Percentiles rank a stretch among this genome's conserved stretches.
These are phyloP conservation scores for Kuraishia capsulata DNA, from an alignment of 805 yeast genomes.

Conservation along the genomic window DNA sequence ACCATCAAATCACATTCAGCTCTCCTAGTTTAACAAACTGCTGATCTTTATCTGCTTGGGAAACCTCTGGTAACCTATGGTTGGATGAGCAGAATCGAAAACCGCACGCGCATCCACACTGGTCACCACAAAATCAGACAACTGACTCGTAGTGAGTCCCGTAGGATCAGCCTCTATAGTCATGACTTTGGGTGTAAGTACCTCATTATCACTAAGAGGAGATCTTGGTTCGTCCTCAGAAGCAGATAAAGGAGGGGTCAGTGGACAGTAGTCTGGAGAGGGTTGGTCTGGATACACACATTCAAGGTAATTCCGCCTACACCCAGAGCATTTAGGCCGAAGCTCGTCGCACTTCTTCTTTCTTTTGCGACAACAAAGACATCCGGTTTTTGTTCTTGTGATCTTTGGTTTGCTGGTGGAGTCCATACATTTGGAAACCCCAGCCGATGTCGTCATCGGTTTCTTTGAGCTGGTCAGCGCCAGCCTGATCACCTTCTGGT, in stretches of 20 bases:
- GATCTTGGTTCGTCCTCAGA: too few relatives aligned
- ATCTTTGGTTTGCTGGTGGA: slow-evolving; percentile 15
- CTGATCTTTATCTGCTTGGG: background rate
- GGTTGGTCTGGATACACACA: slow-evolving; percentile 22
- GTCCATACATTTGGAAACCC: background rate
- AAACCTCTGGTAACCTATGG: background rate
- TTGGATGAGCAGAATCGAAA: too few relatives aligned
- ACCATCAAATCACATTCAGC: too few relatives aligned
- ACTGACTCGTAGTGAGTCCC: too few relatives aligned
- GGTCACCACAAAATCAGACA: too few relatives aligned
- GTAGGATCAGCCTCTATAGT: too few relatives aligned
- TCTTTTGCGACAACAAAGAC: slow-evolving; percentile 26
- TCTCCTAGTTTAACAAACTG: too few relatives aligned
- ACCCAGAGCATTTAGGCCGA: slow-evolving; percentile 26
- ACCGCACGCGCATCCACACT: too few relatives aligned
- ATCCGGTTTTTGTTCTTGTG: slow-evolving; percentile 27
- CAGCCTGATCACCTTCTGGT: slow-evolving; percentile 21
- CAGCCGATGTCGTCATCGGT: background rate
- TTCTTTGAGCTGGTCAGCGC: slow-evolving; percentile 4
- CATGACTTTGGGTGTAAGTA: too few relatives aligned
- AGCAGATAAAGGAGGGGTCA: background rate
- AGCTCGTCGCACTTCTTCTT: slow-evolving; percentile 30
- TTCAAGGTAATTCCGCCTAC: slow-evolving; percentile 21
- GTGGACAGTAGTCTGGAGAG: background rate
- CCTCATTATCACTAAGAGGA: too few relatives aligned